A percentile compares a stretch with the other conserved stretches of the same genome.
phyloP scores from a whole-genome alignment of 352 stramenopile species.

The Elongisporangium prolatum region DNA sequence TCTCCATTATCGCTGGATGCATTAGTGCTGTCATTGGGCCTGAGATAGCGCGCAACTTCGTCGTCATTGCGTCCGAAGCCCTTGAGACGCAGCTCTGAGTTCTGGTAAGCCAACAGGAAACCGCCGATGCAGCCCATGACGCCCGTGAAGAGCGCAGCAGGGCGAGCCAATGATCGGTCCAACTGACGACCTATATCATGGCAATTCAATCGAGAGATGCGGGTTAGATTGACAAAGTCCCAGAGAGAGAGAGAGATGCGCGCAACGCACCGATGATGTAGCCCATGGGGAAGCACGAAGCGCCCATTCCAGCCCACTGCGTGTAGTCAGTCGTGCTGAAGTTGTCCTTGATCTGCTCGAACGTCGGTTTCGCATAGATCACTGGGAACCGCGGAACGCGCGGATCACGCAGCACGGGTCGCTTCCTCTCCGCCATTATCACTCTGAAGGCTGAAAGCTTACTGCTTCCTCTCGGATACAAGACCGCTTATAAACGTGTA shows the following conservation, averaged over 20 bases:
- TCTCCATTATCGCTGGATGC: not conserved
- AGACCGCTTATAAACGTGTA: not conserved
- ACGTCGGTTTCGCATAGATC: slow-evolving; percentile 54
- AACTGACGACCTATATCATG: slow-evolving; percentile 42
- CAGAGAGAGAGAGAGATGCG: not conserved
- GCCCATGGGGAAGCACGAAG: slow-evolving; percentile 55
- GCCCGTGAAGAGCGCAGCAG: slow-evolving; percentile 73
- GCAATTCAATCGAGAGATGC: not conserved
- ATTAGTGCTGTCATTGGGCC: not conserved
- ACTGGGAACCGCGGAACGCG: slow-evolving; percentile 64
- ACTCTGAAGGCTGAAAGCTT: not conserved
- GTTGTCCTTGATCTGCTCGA: slow-evolving; percentile 53
- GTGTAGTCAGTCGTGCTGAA: slow-evolving; percentile 39
- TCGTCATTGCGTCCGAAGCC: slow-evolving; percentile 72
- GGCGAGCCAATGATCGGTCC: slow-evolving; percentile 49
- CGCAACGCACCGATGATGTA: slow-evolving; percentile 60
- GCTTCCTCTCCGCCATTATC: slow-evolving; percentile 20
- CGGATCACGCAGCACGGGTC: slow-evolving; percentile 48
- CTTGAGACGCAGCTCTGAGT: slow-evolving; percentile 72
- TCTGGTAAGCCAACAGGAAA: slow-evolving; percentile 68
- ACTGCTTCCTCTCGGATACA: not conserved
- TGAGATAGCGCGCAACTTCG: slow-evolving; percentile 54
- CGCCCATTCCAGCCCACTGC: slow-evolving; percentile 37
- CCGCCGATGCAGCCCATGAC: slow-evolving; percentile 58
- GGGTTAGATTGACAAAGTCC: slow-evolving; percentile 3